These are phyloP conservation scores for Acacia melanoxylon DNA, from an alignment of 306 rosid genomes.

Conservation along the genomic window DNA sequence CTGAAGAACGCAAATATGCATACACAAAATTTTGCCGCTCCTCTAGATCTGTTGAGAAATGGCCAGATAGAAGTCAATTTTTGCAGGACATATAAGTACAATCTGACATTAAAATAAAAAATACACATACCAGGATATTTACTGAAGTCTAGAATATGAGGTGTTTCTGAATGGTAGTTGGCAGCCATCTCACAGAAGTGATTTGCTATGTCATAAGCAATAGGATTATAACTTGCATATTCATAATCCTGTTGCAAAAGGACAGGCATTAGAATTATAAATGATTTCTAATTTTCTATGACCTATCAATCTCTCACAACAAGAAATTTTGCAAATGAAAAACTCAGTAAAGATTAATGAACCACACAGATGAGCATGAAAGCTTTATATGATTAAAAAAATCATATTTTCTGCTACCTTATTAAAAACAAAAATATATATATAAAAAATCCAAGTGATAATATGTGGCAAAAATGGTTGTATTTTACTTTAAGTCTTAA, in stretches of 20 bases:
- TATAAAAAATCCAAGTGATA: background rate
- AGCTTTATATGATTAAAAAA: background rate
- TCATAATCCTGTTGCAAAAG: conserved; percentile 70
- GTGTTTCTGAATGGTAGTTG: conserved; percentile 73
- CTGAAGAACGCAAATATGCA: conserved; percentile 59
- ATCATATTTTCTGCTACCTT: conserved; percentile 5
- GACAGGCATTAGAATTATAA: conserved; percentile 6
- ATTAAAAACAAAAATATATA: background rate
- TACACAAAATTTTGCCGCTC: conserved; percentile 62
- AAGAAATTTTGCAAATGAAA: background rate
- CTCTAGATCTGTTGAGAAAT: conserved; percentile 51
- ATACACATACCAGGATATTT: conserved; percentile 75
- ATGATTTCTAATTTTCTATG: background rate
- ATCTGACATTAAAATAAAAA: conserved; percentile 2
- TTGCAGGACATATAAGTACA: background rate
- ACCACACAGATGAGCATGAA: conserved; percentile 7
- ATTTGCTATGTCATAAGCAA: conserved; percentile 88
- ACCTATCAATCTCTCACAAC: background rate
- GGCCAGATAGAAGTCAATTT: conserved; percentile 18
- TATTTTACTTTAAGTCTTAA: background rate
- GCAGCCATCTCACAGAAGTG: conserved; percentile 97
- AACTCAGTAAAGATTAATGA: background rate
- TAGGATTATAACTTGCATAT: conserved; percentile 78
- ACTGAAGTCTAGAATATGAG: conserved; percentile 64
- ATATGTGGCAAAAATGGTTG: background rate